These are phyloP conservation scores for Solanum appendiculatum DNA, from an alignment of 257 asterid genomes.

Conservation along the genomic window DNA sequence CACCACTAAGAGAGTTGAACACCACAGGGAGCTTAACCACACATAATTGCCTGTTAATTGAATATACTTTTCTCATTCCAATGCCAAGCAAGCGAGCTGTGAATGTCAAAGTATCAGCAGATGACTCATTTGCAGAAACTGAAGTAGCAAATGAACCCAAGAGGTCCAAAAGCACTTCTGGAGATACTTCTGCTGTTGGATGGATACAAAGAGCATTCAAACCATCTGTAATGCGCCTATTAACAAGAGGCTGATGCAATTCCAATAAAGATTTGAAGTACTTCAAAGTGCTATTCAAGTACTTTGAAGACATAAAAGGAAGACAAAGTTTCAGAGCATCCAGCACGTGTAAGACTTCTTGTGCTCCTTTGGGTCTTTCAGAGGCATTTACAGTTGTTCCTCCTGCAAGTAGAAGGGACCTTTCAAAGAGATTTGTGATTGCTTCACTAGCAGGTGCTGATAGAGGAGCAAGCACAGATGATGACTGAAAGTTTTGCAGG, in stretches of 20 bases:
- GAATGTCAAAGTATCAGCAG: slow-evolving; percentile 75
- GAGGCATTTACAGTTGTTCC: slow-evolving; percentile 52
- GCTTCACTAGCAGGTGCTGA: slow-evolving; percentile 72
- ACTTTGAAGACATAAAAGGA: slow-evolving; percentile 64
- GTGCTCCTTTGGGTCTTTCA: slow-evolving; percentile 70
- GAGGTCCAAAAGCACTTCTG: slow-evolving; percentile 62
- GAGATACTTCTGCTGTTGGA: slow-evolving; percentile 51
- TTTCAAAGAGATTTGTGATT: slow-evolving; percentile 52
- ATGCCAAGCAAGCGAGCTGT: slow-evolving; percentile 76
- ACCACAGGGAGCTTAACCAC: slow-evolving; percentile 77
- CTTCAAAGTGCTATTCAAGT: slow-evolving; percentile 49
- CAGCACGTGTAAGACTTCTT: slow-evolving; percentile 64
- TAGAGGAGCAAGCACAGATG: slow-evolving; percentile 27
- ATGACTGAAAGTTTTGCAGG: slow-evolving; percentile 36
- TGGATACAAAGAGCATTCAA: slow-evolving; percentile 55
- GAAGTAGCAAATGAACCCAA: slow-evolving; percentile 62
- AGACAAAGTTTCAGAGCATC: slow-evolving; percentile 72
- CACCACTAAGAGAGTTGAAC: slow-evolving; percentile 68
- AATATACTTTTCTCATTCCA: slow-evolving; percentile 71
- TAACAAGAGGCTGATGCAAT: slow-evolving; percentile 54
- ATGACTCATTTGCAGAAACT: slow-evolving; percentile 41
- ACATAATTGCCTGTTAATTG: slow-evolving; percentile 57
- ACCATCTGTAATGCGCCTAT: slow-evolving; percentile 61
- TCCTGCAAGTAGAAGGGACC: slow-evolving; percentile 79
- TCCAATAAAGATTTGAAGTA: slow-evolving; percentile 69